phyloP scores from a whole-genome alignment of 1,284 basidiomycete genomes.

The Rhodotorula mucilaginosa region DNA sequence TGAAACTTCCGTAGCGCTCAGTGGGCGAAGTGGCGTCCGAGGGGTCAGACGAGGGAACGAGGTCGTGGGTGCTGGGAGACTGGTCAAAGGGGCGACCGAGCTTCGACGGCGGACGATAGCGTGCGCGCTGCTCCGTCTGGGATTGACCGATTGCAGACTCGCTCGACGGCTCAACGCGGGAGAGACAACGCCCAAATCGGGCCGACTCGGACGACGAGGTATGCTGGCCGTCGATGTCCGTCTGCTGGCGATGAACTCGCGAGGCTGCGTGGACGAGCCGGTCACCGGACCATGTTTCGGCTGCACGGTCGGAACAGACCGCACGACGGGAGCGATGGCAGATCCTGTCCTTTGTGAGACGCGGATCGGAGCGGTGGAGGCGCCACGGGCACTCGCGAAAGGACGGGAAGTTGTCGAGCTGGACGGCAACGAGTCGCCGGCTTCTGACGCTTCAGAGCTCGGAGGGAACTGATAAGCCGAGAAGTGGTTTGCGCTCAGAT shows the following conservation, averaged over 20 bases:
- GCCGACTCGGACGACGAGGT: not conserved
- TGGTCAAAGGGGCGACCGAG: not conserved
- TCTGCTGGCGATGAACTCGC: slow-evolving; percentile 25
- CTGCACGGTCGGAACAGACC: not conserved
- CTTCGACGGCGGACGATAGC: not conserved
- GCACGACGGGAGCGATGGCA: not conserved
- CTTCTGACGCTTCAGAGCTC: too few relatives aligned
- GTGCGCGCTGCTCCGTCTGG: not conserved
- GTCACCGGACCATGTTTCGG: not conserved
- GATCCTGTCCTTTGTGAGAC: too few relatives aligned
- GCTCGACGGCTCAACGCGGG: slow-evolving; percentile 1
- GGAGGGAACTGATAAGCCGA: too few relatives aligned
- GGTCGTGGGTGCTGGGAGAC: not conserved
- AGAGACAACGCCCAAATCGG: not conserved
- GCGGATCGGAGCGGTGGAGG: not conserved
- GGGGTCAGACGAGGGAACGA: slow-evolving; percentile 9
- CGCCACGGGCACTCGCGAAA: not conserved
- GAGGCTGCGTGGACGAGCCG: not conserved
- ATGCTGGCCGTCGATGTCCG: slow-evolving; percentile 8
- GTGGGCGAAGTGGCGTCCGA: slow-evolving; percentile 6
- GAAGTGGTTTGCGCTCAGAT: too few relatives aligned
- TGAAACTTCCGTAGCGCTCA: slow-evolving; percentile 3
- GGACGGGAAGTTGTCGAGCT: too few relatives aligned
- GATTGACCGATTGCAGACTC: slow-evolving; percentile 8
- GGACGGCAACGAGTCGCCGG: too few relatives aligned